phyloP scores from a whole-genome alignment of 805 yeast species.

The Hanseniaspora nectarophila region DNA sequence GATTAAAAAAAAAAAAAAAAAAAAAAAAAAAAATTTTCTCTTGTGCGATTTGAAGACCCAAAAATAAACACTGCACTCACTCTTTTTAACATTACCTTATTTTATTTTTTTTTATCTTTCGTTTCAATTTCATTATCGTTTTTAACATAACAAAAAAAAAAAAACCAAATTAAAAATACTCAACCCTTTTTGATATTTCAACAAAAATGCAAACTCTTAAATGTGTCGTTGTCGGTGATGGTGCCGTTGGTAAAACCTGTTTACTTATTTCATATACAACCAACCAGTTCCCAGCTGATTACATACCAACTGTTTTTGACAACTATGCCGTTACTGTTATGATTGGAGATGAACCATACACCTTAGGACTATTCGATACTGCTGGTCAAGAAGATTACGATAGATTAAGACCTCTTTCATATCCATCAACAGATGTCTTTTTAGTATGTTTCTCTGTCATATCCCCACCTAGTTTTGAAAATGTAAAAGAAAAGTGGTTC shows the following conservation, averaged over 20 bases:
- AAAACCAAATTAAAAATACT: too few relatives aligned
- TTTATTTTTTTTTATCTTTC: too few relatives aligned
- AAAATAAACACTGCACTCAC: too few relatives aligned
- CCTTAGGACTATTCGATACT: constrained; percentile 93
- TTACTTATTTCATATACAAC: constrained; percentile 91
- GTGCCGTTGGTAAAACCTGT: constrained; percentile 99
- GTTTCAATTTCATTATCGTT: too few relatives aligned
- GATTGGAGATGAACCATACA: constrained; percentile 97
- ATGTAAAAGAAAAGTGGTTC: constrained; percentile 96
- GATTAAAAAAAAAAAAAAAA: too few relatives aligned
- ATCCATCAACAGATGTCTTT: constrained; percentile 95
- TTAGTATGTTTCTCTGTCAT: constrained; percentile 92
- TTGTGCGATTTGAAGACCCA: too few relatives aligned
- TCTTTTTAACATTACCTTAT: too few relatives aligned
- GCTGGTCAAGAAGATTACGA: constrained; percentile 99
- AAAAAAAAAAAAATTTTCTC: too few relatives aligned
- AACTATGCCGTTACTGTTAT: constrained; percentile 88
- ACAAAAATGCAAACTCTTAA: constrained; percentile 45
- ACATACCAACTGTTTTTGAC: constrained; percentile 97
- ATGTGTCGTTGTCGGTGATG: constrained; percentile 98
- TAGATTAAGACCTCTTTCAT: constrained; percentile 87
- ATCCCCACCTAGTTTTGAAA: constrained; percentile 93
- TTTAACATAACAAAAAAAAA: too few relatives aligned
- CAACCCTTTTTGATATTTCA: not conserved
- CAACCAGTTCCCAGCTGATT: constrained; percentile 93